Conservation (phyloP, 192 early-diverging fungal species). For the Coemansia sp. region DNA sequence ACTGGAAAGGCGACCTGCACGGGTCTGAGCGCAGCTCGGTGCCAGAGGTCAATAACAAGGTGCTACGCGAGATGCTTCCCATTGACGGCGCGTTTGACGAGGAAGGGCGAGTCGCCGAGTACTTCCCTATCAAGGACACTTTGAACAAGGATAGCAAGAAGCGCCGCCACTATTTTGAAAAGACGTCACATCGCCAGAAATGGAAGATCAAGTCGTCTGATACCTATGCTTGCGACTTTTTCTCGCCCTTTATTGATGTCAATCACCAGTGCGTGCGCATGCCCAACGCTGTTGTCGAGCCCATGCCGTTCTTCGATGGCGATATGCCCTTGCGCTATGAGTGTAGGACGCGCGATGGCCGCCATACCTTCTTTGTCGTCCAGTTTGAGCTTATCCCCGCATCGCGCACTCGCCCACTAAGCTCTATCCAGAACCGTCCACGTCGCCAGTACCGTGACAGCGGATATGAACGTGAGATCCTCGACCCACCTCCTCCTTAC, state of each 20-base stretch:
- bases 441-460: constrained; percentile 53
- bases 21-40: constrained; percentile 25
- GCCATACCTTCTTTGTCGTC: constrained; percentile 51
- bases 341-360: constrained; percentile 43
- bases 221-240: constrained; percentile 51
- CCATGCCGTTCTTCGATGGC: constrained; percentile 53
- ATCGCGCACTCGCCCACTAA: constrained; percentile 37
- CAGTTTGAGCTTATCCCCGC: constrained; percentile 55
- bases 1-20: constrained; percentile 49
- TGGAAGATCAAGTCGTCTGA: constrained; percentile 47
- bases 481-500: constrained; percentile 53
- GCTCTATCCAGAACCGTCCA: constrained; percentile 29
- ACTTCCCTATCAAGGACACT: constrained; percentile 47
- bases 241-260: constrained; percentile 54
- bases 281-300: constrained; percentile 53
- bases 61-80: constrained; percentile 48
- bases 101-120: constrained; percentile 47
- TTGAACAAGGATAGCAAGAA: constrained; percentile 54
- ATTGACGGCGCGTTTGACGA: constrained; percentile 49
- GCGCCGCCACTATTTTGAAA: constrained; percentile 49
- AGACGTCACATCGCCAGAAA: constrained; percentile 41
- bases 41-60: constrained; percentile 54
- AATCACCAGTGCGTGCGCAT: constrained; percentile 57
- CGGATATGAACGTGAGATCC: constrained; percentile 53
- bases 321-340: constrained; percentile 53